A percentile compares a stretch with the other conserved stretches of the same genome.
Conservation (phyloP, 805 yeast genomes). For the Kluyveromyces wickerhamii region DNA sequence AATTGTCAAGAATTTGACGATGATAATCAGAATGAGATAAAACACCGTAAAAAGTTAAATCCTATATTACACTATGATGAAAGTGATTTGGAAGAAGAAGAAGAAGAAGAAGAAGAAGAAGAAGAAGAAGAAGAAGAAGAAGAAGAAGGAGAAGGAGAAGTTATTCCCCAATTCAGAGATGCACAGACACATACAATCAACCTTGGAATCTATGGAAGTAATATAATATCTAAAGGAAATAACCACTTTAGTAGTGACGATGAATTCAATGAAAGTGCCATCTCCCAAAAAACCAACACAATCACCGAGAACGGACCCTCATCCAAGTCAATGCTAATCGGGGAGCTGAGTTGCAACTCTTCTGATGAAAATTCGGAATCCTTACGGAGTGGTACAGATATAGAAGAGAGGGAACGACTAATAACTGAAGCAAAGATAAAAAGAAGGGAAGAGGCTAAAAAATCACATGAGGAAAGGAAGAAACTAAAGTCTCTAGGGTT, state of each 20-base stretch:
- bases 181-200: slow-evolving; percentile 18
- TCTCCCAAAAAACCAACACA: no score
- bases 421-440: slow-evolving; percentile 18
- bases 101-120: slow-evolving; percentile 10
- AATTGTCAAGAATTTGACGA: slow-evolving; percentile 4
- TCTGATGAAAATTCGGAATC: slow-evolving; percentile 6
- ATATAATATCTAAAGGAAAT: no score
- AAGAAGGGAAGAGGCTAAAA: slow-evolving; percentile 18
- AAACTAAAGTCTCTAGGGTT: slow-evolving; percentile 55
- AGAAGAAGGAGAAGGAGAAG: slow-evolving; percentile 11
- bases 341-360: slow-evolving; percentile 3
- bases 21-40: no score
- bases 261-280: no score
- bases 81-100: slow-evolving; percentile 2
- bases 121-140: slow-evolving; percentile 12
- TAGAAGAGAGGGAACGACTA: slow-evolving; percentile 16
- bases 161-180: slow-evolving; percentile 3
- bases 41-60: no score
- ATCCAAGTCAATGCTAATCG: no score
- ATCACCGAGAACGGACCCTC: no score
- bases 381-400: slow-evolving; percentile 12
- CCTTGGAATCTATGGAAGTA: slow-evolving; percentile 25
- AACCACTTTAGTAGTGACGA: no score
- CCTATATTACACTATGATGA: neutral
- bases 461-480: slow-evolving; percentile 29